Conservation (phyloP, 495 filamentous ascomycete species). For the Thermochaetoides thermophila region DNA sequence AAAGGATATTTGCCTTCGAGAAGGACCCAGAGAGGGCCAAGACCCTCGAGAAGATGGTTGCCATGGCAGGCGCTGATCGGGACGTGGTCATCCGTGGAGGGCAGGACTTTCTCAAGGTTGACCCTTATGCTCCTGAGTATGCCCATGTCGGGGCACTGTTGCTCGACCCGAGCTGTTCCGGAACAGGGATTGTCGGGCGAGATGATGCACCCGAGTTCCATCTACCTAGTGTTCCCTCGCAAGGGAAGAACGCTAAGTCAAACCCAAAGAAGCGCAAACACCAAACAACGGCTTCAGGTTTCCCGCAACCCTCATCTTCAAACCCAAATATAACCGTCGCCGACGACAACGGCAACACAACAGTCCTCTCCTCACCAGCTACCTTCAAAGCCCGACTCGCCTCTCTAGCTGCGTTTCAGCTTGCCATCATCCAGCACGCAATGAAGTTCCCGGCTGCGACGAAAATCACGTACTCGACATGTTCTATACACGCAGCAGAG, state of each 20-base stretch:
- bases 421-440: slow-evolving; percentile 64
- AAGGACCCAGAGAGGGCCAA: slow-evolving; percentile 49
- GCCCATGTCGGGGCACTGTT: slow-evolving; percentile 57
- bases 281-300: too few species aligned
- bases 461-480: slow-evolving; percentile 81
- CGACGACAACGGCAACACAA: slow-evolving; percentile 35
- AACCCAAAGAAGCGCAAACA: slow-evolving; percentile 23
- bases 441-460: slow-evolving; percentile 64
- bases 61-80: slow-evolving; percentile 49
- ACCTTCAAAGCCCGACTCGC: slow-evolving; percentile 42
- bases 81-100: slow-evolving; percentile 51
- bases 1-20: slow-evolving; percentile 51
- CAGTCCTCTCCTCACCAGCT: slow-evolving; percentile 25
- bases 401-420: slow-evolving; percentile 63
- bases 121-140: slow-evolving; percentile 39
- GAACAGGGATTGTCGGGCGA: slow-evolving; percentile 82
- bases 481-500: slow-evolving; percentile 71
- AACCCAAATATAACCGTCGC: slow-evolving; percentile 23
- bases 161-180: slow-evolving; percentile 86
- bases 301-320: too few species aligned
- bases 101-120: slow-evolving; percentile 63
- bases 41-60: slow-evolving; percentile 71
- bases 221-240: slow-evolving; percentile 21
- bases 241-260: neutral
- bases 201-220: slow-evolving; percentile 55